Base-by-base conservation (phyloP, 2,329 filamentous ascomycete species). In the Trichoderma polysporum region DNA sequence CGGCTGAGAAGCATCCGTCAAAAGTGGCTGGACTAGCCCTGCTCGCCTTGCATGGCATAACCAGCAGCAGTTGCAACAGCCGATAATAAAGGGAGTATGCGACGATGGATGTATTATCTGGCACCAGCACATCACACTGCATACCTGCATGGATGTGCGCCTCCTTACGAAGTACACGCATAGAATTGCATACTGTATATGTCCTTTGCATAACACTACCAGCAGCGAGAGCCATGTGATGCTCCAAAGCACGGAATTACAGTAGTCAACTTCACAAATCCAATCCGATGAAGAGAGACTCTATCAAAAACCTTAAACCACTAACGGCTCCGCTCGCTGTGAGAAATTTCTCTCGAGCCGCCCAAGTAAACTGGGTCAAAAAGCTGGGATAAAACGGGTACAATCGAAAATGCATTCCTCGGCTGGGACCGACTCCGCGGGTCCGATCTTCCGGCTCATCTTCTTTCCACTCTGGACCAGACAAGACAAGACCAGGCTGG, bases 351-450 rank as follows among this genome's bases (percentile, higher is more conserved):
- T 53, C 59, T 53, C 47, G n/a, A 12, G 33, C 47, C 59, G 35
- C 33, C 25, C 47, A 47, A 49, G 41, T 27, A 19, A 37, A 61
- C 25, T 35, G 29, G 10, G 45, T 4, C 10, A 2, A n/a, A 35
- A 56, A 13, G 19, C 15, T 54, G 19, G 29, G 29, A 45, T 25
- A 35, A 45, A 64, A 47, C 35, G 49, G 45, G 3, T 22, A 50
- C 47, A 41, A 50, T 62, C 59, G 59, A 52, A 39, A 54, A 13
- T n/a, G n/a, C 19, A 22, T 41, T 33, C 39, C 62, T 65, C 62
- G 62, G 62, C 53, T 31, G 62, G 62, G 45, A 66, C 62, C 62
- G 62, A 66, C 19, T 58, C 62, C 62, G 53, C 45, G 62, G 62
- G 53, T 35, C 62, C 53, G 62, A 66, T 58, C 52, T 27, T 50